These are phyloP conservation scores for Chaetomiaceae sp. DNA, from an alignment of 2,329 filamentous ascomycete species.

Conservation along the genomic window DNA sequence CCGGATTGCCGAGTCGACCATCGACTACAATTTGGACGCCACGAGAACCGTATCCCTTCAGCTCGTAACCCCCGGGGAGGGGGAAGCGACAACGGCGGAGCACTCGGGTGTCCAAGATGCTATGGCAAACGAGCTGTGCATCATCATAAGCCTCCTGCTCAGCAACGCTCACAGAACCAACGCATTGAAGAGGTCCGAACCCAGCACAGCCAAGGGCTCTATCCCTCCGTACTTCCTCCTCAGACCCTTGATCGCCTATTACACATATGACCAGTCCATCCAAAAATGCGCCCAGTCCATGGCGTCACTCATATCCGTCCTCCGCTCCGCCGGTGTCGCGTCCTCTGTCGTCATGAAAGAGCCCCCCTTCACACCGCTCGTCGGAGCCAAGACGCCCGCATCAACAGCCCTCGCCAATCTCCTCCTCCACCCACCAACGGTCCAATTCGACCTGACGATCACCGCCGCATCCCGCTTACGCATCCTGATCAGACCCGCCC, in stretches of 20 bases:
- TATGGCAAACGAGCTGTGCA: conserved; percentile 61
- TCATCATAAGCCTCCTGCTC: conserved; percentile 71
- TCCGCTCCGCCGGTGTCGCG: conserved; percentile 44
- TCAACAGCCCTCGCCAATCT: conserved; percentile 44
- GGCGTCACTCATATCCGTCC: conserved; percentile 39
- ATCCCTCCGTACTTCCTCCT: conserved; percentile 47
- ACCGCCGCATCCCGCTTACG: conserved; percentile 41
- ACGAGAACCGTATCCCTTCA: conserved; percentile 61
- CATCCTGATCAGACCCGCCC: conserved; percentile 43
- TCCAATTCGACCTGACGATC: conserved; percentile 43
- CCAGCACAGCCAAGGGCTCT: conserved; percentile 35
- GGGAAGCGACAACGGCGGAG: conserved; percentile 32
- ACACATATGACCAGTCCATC: conserved; percentile 42
- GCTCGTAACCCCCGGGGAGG: conserved; percentile 57
- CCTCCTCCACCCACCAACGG: conserved; percentile 40
- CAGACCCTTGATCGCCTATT: conserved; percentile 48
- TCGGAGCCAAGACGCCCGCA: conserved; percentile 28
- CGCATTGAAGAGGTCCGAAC: conserved; percentile 63
- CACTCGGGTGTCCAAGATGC: conserved; percentile 37
- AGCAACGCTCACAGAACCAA: conserved; percentile 74
- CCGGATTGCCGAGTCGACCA: conserved; percentile 53
- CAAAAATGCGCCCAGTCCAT: conserved; percentile 39
- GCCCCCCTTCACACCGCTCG: conserved; percentile 28
- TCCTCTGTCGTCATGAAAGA: conserved; percentile 42
- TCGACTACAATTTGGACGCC: conserved; percentile 52